A percentile compares a stretch with the other conserved stretches of the same genome.
These are phyloP conservation scores for Pythium volutum DNA, from an alignment of 352 stramenopile genomes.

Conservation along the genomic window DNA sequence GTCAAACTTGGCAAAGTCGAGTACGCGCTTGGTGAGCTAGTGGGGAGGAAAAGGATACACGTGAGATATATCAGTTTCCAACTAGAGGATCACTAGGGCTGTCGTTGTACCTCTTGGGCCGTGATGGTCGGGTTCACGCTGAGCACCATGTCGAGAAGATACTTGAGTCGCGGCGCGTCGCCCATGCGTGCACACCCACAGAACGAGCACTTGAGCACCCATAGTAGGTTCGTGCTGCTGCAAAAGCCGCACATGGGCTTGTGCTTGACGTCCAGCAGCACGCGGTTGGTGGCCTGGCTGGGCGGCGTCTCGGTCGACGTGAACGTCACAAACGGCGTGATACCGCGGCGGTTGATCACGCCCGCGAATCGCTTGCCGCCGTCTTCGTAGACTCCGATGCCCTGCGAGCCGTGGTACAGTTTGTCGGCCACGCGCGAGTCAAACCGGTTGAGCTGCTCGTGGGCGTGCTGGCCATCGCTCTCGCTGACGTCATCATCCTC, in stretches of 20 bases:
- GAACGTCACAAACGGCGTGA: constrained; percentile 68
- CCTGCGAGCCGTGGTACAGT: constrained; percentile 29
- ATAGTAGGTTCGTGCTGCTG: constrained; percentile 64
- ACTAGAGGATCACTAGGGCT: not conserved
- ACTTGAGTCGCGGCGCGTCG: constrained; percentile 66
- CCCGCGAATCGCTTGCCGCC: constrained; percentile 41
- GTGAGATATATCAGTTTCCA: not conserved
- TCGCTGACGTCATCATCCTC: constrained; percentile 12
- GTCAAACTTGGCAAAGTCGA: constrained; percentile 81
- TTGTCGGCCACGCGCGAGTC: constrained; percentile 27
- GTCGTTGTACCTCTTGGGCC: constrained; percentile 34
- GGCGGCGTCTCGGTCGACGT: constrained; percentile 46
- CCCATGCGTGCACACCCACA: constrained; percentile 71
- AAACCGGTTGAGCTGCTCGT: constrained; percentile 24
- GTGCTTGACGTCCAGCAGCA: constrained; percentile 22
- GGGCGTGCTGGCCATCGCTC: constrained; percentile 5
- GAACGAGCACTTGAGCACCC: constrained; percentile 65
- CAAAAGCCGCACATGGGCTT: constrained; percentile 56
- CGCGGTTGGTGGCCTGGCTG: constrained; percentile 45
- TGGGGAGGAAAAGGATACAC: not conserved
- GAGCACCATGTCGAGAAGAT: constrained; percentile 77
- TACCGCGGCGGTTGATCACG: constrained; percentile 46
- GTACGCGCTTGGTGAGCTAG: constrained; percentile 63
- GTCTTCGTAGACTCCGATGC: constrained; percentile 37
- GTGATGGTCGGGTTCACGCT: constrained; percentile 66